Conservation (phyloP, 192 early-diverging fungal genomes). For the Coemansia sp. region DNA sequence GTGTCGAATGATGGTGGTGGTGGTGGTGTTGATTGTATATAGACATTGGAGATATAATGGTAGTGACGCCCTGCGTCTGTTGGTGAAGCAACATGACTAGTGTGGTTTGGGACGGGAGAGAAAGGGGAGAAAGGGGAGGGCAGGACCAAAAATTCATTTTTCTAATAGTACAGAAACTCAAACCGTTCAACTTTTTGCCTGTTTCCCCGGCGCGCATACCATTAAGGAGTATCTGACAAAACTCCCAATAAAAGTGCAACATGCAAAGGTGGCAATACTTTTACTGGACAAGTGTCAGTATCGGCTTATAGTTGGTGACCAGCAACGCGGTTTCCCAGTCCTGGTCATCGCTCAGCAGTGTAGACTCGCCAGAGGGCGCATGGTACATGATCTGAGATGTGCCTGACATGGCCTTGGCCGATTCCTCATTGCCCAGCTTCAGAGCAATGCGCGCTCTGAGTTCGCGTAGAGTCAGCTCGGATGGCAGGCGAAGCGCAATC, state of each 20-base stretch:
- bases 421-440: constrained; percentile 48
- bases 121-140: no score
- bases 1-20: no score
- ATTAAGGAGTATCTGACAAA: no score
- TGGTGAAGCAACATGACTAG: no score
- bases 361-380: constrained; percentile 47
- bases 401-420: background rate
- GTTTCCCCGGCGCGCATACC: no score
- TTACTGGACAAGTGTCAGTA: constrained; percentile 41
- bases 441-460: constrained; percentile 64
- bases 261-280: constrained; percentile 14
- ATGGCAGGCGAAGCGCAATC: constrained; percentile 69
- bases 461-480: constrained; percentile 55
- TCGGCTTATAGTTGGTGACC: constrained; percentile 45
- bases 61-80: no score
- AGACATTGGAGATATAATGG: no score
- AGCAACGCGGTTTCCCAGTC: constrained; percentile 42
- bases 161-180: no score
- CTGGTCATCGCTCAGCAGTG: constrained; percentile 35
- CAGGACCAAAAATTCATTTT: no score
- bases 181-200: no score
- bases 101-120: no score
- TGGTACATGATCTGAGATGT: constrained; percentile 48
- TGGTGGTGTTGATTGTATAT: no score
- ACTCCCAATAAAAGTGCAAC: background rate